Conservation (phyloP, 2,329 filamentous ascomycete genomes). For the Sordariomycetes sp. region DNA sequence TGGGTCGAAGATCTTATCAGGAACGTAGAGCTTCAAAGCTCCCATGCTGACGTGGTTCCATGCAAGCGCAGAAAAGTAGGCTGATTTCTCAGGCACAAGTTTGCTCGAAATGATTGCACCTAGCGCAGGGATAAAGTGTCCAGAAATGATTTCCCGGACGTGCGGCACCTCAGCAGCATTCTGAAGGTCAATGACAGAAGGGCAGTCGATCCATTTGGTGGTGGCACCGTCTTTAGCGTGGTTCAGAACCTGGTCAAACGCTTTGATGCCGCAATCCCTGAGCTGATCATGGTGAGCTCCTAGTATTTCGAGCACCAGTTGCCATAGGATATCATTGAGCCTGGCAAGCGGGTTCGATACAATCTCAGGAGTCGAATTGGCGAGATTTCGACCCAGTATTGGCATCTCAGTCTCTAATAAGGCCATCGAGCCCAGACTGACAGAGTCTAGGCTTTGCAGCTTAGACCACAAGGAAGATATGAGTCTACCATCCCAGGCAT, state of each 20-base stretch:
- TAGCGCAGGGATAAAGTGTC: constrained; percentile 36
- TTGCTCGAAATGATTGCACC: constrained; percentile 27
- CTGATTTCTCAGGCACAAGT: constrained; percentile 8
- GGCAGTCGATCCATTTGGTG: too few species aligned
- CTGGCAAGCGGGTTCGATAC: constrained; percentile 37
- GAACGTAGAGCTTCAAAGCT: constrained; percentile 71
- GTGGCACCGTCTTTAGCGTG: too few species aligned
- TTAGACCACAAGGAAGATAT: constrained; percentile 42
- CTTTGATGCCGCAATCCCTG: too few species aligned
- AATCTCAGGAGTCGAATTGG: constrained; percentile 38
- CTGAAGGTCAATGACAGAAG: constrained; percentile 8
- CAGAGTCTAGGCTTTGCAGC: constrained; percentile 38
- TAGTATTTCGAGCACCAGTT: constrained; percentile 33
- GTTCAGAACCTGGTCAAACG: too few species aligned
- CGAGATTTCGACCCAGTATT: constrained; percentile 46
- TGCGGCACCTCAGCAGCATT: constrained; percentile 20
- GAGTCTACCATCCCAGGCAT: constrained; percentile 30
- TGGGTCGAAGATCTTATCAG: constrained; percentile 80
- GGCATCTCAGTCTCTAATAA: constrained; percentile 58
- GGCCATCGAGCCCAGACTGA: constrained; percentile 50
- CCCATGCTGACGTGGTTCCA: constrained; percentile 72
- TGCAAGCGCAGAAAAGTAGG: constrained; percentile 38
- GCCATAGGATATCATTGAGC: constrained; percentile 38
- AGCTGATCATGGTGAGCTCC: constrained; percentile 25
- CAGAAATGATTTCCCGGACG: constrained; percentile 23